These are phyloP conservation scores for Epichloe hybrida DNA, from an alignment of 2,329 filamentous ascomycete species.

Conservation along the genomic window DNA sequence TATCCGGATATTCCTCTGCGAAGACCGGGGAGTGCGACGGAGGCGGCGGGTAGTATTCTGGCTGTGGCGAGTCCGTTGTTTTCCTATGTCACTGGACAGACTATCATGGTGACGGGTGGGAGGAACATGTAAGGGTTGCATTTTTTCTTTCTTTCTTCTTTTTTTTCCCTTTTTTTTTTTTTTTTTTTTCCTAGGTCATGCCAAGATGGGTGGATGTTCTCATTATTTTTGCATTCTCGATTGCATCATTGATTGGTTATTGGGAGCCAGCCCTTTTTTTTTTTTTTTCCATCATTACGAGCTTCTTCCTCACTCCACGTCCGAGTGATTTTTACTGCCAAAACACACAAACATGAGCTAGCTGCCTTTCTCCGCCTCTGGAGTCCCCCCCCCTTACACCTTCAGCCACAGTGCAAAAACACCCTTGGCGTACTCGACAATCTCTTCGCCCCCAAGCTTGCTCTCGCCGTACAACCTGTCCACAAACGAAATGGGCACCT, in stretches of 20 bases:
- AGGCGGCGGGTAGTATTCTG: slow-evolving; percentile 66
- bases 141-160: background rate
- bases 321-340: too few relatives aligned
- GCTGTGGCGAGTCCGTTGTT: slow-evolving; percentile 72
- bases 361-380: too few relatives aligned
- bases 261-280: background rate
- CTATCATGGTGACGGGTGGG: slow-evolving; percentile 74
- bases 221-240: background rate
- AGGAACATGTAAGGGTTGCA: slow-evolving; percentile 36
- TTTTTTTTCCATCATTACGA: background rate
- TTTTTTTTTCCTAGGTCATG: background rate
- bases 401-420: slow-evolving; percentile 66
- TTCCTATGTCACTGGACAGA: slow-evolving; percentile 76
- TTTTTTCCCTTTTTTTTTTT: background rate
- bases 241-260: background rate
- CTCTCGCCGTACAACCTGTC: slow-evolving; percentile 91
- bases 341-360: too few relatives aligned
- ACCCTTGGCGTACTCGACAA: slow-evolving; percentile 89
- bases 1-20: slow-evolving; percentile 65
- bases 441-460: slow-evolving; percentile 89
- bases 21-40: slow-evolving; percentile 61
- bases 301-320: too few relatives aligned
- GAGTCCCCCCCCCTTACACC: slow-evolving; percentile 32
- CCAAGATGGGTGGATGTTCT: background rate
- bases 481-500: slow-evolving; percentile 94